Evolutionary conservation across 352 stramenopile genomes (phyloP), one percentile per base, ranked within the genome.

Genomic region (Pythium dissimile): DNA sequence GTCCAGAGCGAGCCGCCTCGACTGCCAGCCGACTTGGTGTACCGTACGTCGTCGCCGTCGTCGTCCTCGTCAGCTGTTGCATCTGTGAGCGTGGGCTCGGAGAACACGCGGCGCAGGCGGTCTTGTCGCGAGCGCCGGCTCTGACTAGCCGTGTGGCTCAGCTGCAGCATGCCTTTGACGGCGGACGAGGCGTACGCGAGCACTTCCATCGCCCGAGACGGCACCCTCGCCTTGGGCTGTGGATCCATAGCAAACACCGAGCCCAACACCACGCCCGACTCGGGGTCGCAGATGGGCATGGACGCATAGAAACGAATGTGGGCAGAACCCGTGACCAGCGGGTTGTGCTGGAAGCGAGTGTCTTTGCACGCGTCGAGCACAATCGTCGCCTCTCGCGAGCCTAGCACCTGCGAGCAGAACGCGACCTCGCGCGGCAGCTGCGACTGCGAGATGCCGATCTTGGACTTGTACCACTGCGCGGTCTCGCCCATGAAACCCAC

Each of bases 281-380:
- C 66, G 0, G 80, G 74, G 43, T 91, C 79, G 26, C 80, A 84
- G 51, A 93, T 83, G 0, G 83, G 80, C 7, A 74, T 74, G 2
- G 74, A 77, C 9, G 95, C 95, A 66, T 98, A 98, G 66, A 98
- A 98, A 5, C 92, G 83, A 53, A 98, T 96, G 66, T 86, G 70
- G 2, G 89, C 87, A 18, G 75, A 77, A 30, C 92, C 89, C 0
- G 75, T 94, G 11, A 98, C 92, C 9, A 98, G 70, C 31, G 84
- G 76, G 60, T 96, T 97, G 9, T 81, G 47, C 13, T 58, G 60
- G 64, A 98, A 98, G 3, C 92, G 80, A 20, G 62, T 39, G 66
- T 98, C 93, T 47, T 86, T 69, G 1, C 71, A 68, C 5, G 80
- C 78, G 61, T 98, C 88, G 46, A 86, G 78, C 18, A 98, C 70